Percentiles rank a stretch among this genome's conserved stretches.
These are phyloP conservation scores for Exophiala bonariae DNA, from an alignment of 2,329 filamentous ascomycete genomes.

Conservation along the genomic window DNA sequence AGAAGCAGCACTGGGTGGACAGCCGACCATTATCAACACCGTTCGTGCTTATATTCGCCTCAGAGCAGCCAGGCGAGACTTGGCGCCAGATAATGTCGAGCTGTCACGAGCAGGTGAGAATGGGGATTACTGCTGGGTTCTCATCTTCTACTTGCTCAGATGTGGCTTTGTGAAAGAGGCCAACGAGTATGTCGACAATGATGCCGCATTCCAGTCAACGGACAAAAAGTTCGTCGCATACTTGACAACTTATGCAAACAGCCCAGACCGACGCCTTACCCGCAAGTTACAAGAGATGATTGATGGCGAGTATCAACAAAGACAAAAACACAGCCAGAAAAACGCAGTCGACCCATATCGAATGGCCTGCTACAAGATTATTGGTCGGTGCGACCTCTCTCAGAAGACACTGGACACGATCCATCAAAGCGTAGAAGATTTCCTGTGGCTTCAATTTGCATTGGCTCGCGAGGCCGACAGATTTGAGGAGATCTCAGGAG, in stretches of 20 bases:
- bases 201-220: constrained; percentile 79
- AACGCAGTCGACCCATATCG: constrained; percentile 90
- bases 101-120: constrained; percentile 63
- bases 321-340: constrained; percentile 78
- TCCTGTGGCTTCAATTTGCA: constrained; percentile 67
- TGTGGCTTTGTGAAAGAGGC: constrained; percentile 83
- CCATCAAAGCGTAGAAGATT: constrained; percentile 63
- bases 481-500: constrained; percentile 61
- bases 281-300: constrained; percentile 82
- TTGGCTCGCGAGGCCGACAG: constrained; percentile 63
- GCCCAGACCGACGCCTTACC: constrained; percentile 73
- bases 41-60: constrained; percentile 89
- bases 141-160: constrained; percentile 88
- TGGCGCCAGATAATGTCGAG: constrained; percentile 77
- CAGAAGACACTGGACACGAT: constrained; percentile 59
- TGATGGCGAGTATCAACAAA: constrained; percentile 84
- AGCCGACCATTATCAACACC: constrained; percentile 85
- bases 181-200: constrained; percentile 79
- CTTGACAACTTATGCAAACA: constrained; percentile 78
- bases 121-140: constrained; percentile 74
- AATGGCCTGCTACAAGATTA: constrained; percentile 96
- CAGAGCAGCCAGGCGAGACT: constrained; percentile 74
- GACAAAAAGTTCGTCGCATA: constrained; percentile 89
- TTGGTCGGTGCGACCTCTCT: constrained; percentile 71
- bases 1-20: constrained; percentile 85